Evolutionary conservation across 768 basidiomycete genomes (phyloP).

Genomic region (Mycena floridula): DNA sequence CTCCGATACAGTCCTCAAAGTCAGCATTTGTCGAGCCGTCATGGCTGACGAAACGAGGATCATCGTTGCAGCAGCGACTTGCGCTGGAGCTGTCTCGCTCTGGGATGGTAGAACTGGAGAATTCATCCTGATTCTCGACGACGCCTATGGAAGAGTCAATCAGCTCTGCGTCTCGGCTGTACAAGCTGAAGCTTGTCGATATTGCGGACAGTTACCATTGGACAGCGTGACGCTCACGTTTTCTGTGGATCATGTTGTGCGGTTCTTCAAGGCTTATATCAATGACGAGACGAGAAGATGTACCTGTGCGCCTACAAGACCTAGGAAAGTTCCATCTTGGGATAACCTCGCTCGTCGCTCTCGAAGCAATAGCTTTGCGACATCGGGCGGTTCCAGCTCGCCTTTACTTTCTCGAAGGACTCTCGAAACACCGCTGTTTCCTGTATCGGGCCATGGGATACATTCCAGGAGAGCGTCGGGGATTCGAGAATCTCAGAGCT

Average conservation of each 20-base stretch:
- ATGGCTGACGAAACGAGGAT: constrained; percentile 44
- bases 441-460: constrained; percentile 75
- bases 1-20: constrained; percentile 43
- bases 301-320: constrained; percentile 51
- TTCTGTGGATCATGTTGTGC: constrained; percentile 58
- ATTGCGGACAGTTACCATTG: constrained; percentile 61
- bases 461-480: constrained; percentile 71
- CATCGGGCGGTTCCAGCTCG: constrained; percentile 35
- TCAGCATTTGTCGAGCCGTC: constrained; percentile 47
- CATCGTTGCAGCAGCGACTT: constrained; percentile 57
- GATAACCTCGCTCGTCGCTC: constrained; percentile 49
- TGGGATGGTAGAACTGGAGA: constrained; percentile 71
- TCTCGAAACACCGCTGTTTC: constrained; percentile 55
- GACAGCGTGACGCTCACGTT: constrained; percentile 64
- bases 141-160: constrained; percentile 50
- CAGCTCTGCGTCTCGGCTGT: constrained; percentile 57
- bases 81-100: constrained; percentile 62
- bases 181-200: constrained; percentile 50
- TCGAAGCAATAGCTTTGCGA: constrained; percentile 53
- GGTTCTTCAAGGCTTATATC: constrained; percentile 58
- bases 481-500: constrained; percentile 49
- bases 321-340: constrained; percentile 38
- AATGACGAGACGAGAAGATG: constrained; percentile 57
- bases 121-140: constrained; percentile 57
- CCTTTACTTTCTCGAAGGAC: constrained; percentile 44